Base-by-base conservation (phyloP, 768 basidiomycete species). In the Clitopilus passeckerianus region DNA sequence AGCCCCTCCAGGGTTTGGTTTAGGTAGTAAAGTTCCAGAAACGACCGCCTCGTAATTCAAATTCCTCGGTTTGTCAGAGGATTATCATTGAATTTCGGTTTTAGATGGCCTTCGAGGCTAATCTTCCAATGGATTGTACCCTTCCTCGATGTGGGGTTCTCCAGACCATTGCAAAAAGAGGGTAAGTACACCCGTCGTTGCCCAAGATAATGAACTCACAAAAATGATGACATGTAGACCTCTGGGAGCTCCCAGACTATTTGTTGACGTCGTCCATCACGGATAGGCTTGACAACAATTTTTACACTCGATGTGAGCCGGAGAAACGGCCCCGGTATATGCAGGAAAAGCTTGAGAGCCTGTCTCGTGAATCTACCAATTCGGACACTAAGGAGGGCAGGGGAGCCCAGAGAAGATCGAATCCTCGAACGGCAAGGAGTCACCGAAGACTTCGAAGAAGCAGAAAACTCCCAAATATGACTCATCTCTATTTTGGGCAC, bases 131-230 rank as follows among this genome's bases (percentile, higher is more conserved):
- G 85, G 85, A 65, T 86, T 7, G 72, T 71, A 24, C 75, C 84
- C 0, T 78, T 87, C 60, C 72, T 86, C 5, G 70, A 73, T 30
- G 84, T 86, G 14, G 85, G 85, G 1, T 87, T 80, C 64, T 79
- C 83, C 10, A 73, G 85, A 54, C 85, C 85, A 0, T 63, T 86
- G 9, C 73, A 83, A 70, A 76, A 79, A 65, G 84, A 86, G 50
- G 86, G 86, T 82, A 35, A 15, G 72, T 65, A 34, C 16, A 30
- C 27, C 27, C 27, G 4, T 30, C 27, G 27, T 9, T 27, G 6
- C 9, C 6, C 22, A 14, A 23, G 7, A n/a, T 2, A 35, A 5
- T 15, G 1, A 34, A 8, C 18, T 59, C 20, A 30, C 12, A 44
- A 57, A n/a, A 27, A 10, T 43, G 23, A 57, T 35, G 18, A 53